Percentiles rank a stretch among this genome's conserved stretches.
phyloP scores from a whole-genome alignment of 352 stramenopile species.

The Globisporangium ultimum region DNA sequence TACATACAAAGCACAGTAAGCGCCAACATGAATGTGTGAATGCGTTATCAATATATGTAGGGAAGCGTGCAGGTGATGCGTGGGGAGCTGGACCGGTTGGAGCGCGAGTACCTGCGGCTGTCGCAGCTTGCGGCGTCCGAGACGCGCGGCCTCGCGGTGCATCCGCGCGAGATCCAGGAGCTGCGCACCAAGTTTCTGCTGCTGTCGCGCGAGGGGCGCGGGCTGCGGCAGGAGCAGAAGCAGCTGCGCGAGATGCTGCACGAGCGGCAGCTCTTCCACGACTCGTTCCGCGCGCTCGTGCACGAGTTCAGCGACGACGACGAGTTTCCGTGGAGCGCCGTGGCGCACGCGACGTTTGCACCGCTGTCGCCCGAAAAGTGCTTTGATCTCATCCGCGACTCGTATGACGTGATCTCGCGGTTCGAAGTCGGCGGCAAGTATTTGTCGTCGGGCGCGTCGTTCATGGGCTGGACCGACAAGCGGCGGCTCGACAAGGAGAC shows the following conservation, averaged over 20 bases:
- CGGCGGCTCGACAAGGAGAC: slow-evolving; percentile 36
- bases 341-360: slow-evolving; percentile 31
- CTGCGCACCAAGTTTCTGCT: slow-evolving; percentile 32
- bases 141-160: slow-evolving; percentile 25
- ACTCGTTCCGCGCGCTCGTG: slow-evolving; percentile 28
- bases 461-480: slow-evolving; percentile 64
- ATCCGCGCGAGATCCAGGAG: slow-evolving; percentile 21
- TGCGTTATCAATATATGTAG: slow-evolving; percentile 11
- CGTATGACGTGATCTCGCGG: slow-evolving; percentile 43
- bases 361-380: slow-evolving; percentile 23
- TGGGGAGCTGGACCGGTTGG: slow-evolving; percentile 44
- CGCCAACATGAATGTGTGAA: too few relatives aligned
- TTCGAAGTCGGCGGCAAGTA: slow-evolving; percentile 48
- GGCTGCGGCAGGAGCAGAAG: slow-evolving; percentile 47
- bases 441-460: slow-evolving; percentile 38
- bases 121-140: slow-evolving; percentile 10
- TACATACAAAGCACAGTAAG: too few relatives aligned
- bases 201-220: slow-evolving; percentile 36
- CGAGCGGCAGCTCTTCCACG: slow-evolving; percentile 52
- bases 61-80: slow-evolving; percentile 46
- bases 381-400: slow-evolving; percentile 52
- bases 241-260: slow-evolving; percentile 47
- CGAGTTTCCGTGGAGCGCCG: slow-evolving; percentile 19
- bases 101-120: slow-evolving; percentile 42
- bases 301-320: slow-evolving; percentile 26